A percentile compares a stretch with the other conserved stretches of the same genome.
phyloP scores from a whole-genome alignment of 2,329 filamentous ascomycete genomes.

The Aspergillus pseudonomiae region DNA sequence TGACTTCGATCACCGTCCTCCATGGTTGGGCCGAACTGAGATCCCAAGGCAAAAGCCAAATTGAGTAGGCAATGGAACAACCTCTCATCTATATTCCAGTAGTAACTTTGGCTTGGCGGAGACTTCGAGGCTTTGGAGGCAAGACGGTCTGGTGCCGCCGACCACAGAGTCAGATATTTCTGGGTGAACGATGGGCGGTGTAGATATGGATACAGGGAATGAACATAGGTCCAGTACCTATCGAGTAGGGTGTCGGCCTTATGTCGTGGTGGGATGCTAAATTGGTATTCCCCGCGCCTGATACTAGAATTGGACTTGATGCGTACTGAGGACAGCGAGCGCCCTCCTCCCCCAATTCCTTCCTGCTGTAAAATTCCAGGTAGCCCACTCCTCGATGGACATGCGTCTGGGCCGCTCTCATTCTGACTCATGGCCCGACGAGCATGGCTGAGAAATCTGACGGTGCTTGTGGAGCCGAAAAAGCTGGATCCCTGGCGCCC shows the following conservation, averaged over 20 bases:
- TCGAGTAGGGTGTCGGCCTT: not conserved
- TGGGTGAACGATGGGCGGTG: not conserved
- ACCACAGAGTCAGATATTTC: not conserved
- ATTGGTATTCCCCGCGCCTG: not conserved
- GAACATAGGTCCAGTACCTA: not conserved
- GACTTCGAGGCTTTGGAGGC: not conserved
- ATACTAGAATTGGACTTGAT: not conserved
- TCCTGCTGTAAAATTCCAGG: not conserved
- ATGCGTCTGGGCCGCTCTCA: not conserved
- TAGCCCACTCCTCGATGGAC: not conserved
- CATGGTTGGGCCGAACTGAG: not conserved
- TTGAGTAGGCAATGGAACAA: not conserved
- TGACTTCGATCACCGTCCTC: not conserved
- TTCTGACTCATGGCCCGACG: not conserved
- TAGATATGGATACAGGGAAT: not conserved
- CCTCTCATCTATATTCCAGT: not conserved
- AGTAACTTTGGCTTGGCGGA: not conserved
- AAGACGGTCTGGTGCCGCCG: not conserved
- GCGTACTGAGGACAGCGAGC: no score
- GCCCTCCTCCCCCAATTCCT: not conserved
- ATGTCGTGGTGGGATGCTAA: not conserved
- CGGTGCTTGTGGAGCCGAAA: not conserved
- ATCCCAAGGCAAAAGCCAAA: not conserved
- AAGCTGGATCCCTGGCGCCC: not conserved
- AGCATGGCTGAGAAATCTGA: not conserved